phyloP scores from a whole-genome alignment of 805 yeast genomes.

The Kuraishia floccosa region DNA sequence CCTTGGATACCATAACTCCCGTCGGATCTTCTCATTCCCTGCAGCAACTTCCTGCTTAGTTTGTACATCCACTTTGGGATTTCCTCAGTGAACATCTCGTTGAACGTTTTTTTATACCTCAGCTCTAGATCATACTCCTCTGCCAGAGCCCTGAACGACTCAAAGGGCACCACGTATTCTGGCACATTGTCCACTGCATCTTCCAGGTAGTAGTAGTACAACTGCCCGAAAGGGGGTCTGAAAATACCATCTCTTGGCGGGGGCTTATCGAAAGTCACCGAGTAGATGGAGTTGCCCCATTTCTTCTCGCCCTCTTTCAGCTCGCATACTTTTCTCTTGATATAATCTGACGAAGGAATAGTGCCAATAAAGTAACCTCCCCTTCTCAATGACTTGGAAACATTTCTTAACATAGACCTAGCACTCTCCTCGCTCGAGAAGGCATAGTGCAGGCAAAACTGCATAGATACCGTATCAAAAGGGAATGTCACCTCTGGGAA shows the following conservation, averaged over 20 bases:
- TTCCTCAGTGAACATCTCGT: constrained; percentile 72
- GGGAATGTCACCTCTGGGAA: constrained; percentile 64
- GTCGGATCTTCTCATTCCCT: constrained; percentile 63
- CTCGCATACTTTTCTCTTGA: constrained; percentile 51
- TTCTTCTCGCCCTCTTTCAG: constrained; percentile 37
- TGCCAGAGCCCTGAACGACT: constrained; percentile 70
- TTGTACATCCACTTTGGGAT: constrained; percentile 53
- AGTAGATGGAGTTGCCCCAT: constrained; percentile 83
- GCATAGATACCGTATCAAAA: constrained; percentile 81
- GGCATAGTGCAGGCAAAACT: constrained; percentile 92
- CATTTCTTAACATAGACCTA: constrained; percentile 59
- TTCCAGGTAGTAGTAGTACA: constrained; percentile 67
- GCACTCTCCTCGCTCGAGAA: constrained; percentile 80
- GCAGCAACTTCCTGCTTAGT: constrained; percentile 49
- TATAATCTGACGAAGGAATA: constrained; percentile 83
- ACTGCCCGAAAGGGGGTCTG: constrained; percentile 70
- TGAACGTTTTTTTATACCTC: constrained; percentile 63
- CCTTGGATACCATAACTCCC: constrained; percentile 85
- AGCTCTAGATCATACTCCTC: constrained; percentile 72
- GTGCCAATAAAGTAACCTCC: constrained; percentile 94
- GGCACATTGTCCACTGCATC: constrained; percentile 97
- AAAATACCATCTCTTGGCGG: constrained; percentile 73
- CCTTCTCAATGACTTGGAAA: constrained; percentile 58
- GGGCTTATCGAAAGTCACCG: constrained; percentile 67
- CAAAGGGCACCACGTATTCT: constrained; percentile 94